Percentiles rank a stretch among this genome's conserved stretches.
Conservation (phyloP, 148 eudicot species). For the Camellia granthamiana region DNA sequence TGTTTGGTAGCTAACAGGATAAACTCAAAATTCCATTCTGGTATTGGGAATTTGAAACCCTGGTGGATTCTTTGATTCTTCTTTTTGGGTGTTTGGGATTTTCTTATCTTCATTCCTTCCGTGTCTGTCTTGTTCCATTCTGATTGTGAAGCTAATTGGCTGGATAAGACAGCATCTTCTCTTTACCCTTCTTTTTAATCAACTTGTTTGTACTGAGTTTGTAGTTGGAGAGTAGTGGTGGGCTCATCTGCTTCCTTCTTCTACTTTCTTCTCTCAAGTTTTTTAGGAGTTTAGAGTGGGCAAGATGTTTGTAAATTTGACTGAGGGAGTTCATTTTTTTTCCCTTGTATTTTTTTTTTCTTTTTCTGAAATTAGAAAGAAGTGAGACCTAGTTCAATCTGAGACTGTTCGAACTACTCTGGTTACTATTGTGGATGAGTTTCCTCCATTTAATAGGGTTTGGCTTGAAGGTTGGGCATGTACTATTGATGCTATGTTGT, state of each 20-base stretch:
- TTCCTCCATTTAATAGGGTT: conserved; percentile 61
- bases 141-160: conserved; percentile 24
- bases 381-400: conserved; percentile 16
- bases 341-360: neutral
- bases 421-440: conserved; percentile 58
- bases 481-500: conserved; percentile 62
- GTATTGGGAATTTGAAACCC: conserved; percentile 36
- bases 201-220: conserved; percentile 19
- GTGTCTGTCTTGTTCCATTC: conserved; percentile 18
- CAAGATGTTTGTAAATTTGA: conserved; percentile 30
- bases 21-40: conserved; percentile 31
- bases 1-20: conserved; percentile 32
- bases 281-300: conserved; percentile 10
- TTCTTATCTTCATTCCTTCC: conserved; percentile 24
- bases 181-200: conserved; percentile 18
- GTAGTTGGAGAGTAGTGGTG: conserved; percentile 15
- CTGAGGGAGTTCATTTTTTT: conserved; percentile 16
- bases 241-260: conserved; percentile 10
- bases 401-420: conserved; percentile 24
- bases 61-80: conserved; percentile 40
- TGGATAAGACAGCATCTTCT: conserved; percentile 40
- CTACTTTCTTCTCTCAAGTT: conserved; percentile 15
- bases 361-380: neutral
- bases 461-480: conserved; percentile 69
- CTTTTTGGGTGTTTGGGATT: conserved; percentile 20